Evolutionary conservation across 1,284 basidiomycete genomes (phyloP).

Genomic region (Malassezia japonica): DNA sequence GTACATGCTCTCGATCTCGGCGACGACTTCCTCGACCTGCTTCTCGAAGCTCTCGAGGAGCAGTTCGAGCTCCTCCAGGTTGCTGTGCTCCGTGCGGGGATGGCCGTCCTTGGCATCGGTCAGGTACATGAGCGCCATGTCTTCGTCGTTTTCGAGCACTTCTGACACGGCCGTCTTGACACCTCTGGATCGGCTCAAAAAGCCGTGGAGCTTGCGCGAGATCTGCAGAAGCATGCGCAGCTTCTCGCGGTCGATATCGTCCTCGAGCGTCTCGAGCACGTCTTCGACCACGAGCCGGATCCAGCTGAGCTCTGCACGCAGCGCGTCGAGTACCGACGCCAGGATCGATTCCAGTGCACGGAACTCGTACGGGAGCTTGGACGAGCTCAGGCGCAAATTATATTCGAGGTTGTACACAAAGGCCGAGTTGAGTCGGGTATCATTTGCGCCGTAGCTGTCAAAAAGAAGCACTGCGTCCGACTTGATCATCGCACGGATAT

Average conservation of each 20-base stretch:
- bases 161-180: constrained; percentile 32
- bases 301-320: constrained; percentile 33
- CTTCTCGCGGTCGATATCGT: constrained; percentile 40
- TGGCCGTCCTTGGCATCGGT: constrained; percentile 14
- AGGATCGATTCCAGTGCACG: constrained; percentile 39
- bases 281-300: constrained; percentile 25
- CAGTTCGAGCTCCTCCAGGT: constrained; percentile 69
- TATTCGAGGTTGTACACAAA: constrained; percentile 43
- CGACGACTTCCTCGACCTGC: constrained; percentile 50
- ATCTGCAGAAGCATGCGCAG: constrained; percentile 33
- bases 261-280: constrained; percentile 31
- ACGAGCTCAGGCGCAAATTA: constrained; percentile 22
- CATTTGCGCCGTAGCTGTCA: constrained; percentile 52
- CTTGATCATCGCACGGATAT: constrained; percentile 88
- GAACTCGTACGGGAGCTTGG: constrained; percentile 37
- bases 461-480: constrained; percentile 84
- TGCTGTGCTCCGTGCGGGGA: constrained; percentile 16
- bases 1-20: constrained; percentile 28
- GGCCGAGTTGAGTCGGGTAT: constrained; percentile 29
- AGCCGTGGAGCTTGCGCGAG: constrained; percentile 30
- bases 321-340: constrained; percentile 32
- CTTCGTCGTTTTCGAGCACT: constrained; percentile 55
- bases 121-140: constrained; percentile 70
- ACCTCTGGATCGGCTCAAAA: constrained; percentile 26
- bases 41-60: constrained; percentile 87